These are phyloP conservation scores for Euphorbia peplus DNA, from an alignment of 345 rosid species.

Conservation along the genomic window DNA sequence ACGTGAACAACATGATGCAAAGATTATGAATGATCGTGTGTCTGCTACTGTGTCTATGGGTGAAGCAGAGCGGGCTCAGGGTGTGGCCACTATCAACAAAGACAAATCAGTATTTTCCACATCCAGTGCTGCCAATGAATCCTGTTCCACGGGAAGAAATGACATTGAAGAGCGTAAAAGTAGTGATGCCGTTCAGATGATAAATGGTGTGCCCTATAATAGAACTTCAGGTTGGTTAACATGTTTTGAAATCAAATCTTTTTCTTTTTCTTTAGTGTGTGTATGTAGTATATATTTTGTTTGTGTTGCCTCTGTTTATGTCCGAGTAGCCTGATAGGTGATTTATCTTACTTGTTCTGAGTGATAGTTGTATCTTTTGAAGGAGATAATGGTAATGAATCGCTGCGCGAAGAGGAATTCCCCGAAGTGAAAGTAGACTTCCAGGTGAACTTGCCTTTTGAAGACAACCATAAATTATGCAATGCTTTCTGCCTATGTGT, in stretches of 20 bases:
- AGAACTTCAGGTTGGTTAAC: neutral
- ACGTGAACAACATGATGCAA: conserved; percentile 36
- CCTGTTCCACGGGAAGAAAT: conserved; percentile 24
- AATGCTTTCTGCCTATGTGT: neutral
- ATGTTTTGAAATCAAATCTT: neutral
- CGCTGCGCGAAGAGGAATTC: conserved; percentile 51
- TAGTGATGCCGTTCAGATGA: conserved; percentile 25
- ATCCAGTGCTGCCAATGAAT: conserved; percentile 26
- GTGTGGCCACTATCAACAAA: conserved; percentile 27
- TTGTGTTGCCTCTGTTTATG: neutral
- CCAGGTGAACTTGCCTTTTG: conserved; percentile 40
- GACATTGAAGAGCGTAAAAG: conserved; percentile 24
- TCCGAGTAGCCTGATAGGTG: neutral
- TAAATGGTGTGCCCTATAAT: conserved; percentile 14
- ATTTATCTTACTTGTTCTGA: neutral
- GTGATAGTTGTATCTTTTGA: conserved; percentile 18
- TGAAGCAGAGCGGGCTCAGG: conserved; percentile 29
- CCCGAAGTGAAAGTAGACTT: conserved; percentile 66
- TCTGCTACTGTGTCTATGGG: conserved; percentile 19
- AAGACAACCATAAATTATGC: conserved; percentile 1
- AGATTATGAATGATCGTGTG: conserved; percentile 26
- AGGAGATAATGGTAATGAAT: conserved; percentile 42
- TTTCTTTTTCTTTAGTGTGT: too few relatives aligned
- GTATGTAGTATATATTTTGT: too few relatives aligned
- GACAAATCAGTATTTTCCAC: conserved; percentile 9